phyloP scores from a whole-genome alignment of 371 early-diverging fungal genomes.

The Actinomortierella wolfii region DNA sequence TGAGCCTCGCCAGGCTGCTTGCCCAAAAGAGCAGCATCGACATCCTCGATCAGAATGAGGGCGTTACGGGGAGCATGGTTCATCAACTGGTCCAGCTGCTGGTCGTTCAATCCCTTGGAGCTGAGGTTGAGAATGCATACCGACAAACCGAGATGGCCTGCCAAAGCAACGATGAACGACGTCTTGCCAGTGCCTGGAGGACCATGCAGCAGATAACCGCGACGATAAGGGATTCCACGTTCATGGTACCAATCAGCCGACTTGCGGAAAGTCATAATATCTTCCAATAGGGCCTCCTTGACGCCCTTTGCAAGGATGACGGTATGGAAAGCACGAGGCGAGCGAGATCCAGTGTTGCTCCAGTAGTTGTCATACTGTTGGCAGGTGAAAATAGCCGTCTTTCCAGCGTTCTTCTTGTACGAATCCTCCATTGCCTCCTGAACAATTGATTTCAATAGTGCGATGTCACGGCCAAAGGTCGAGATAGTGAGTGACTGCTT shows the following conservation, averaged over 20 bases:
- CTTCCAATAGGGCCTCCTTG: constrained; percentile 41
- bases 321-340: constrained; percentile 45
- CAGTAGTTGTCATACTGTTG: constrained; percentile 45
- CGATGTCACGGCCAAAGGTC: constrained; percentile 40
- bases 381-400: constrained; percentile 42
- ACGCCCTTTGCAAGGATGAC: constrained; percentile 44
- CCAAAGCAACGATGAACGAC: constrained; percentile 80
- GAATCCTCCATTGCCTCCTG: constrained; percentile 44
- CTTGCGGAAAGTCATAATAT: constrained; percentile 39
- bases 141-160: constrained; percentile 70
- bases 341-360: constrained; percentile 29
- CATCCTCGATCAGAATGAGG: constrained; percentile 88
- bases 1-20: constrained; percentile 41
- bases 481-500: constrained; percentile 42
- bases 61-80: constrained; percentile 74
- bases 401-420: constrained; percentile 45
- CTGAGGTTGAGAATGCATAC: constrained; percentile 77
- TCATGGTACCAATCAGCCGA: constrained; percentile 45
- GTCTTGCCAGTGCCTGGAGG: constrained; percentile 89
- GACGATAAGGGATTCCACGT: constrained; percentile 68
- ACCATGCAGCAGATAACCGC: constrained; percentile 81
- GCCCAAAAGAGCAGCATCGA: constrained; percentile 70
- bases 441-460: constrained; percentile 31
- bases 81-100: constrained; percentile 65
- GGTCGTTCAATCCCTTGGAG: constrained; percentile 65